Conservation (phyloP, 148 eudicot species). For the Mesembryanthemum crystallinum region DNA sequence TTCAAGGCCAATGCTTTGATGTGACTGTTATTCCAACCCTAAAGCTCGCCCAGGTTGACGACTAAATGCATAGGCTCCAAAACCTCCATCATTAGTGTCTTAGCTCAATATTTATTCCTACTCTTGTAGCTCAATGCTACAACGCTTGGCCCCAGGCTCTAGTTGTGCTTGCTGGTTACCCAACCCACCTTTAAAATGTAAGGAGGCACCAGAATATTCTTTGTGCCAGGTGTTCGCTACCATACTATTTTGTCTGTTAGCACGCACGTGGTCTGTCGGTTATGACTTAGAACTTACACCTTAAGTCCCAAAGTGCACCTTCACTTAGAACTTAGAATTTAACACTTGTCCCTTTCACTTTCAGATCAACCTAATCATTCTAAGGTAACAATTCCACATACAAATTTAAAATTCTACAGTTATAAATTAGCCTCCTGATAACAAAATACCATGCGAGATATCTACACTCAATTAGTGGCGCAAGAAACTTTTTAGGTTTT, state of each 20-base stretch:
- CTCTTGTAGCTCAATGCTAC: conserved; percentile 2
- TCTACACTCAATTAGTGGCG: no score
- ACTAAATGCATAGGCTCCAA: neutral
- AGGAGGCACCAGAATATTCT: neutral
- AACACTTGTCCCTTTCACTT: neutral
- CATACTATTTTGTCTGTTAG: neutral
- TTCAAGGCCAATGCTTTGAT: neutral
- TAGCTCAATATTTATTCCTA: neutral
- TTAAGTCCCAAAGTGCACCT: neutral
- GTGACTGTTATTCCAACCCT: neutral
- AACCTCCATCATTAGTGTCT: neutral
- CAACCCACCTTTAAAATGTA: neutral
- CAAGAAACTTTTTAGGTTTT: no score
- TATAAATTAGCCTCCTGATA: no score
- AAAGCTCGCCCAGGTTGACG: neutral
- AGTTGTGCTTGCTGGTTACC: neutral
- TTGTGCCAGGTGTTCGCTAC: neutral
- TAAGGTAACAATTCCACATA: neutral
- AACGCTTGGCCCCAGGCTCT: neutral
- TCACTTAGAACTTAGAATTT: no score
- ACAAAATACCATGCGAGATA: no score
- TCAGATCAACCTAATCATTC: neutral
- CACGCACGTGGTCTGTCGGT: neutral
- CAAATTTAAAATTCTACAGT: neutral
- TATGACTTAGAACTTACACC: neutral